Base-by-base conservation (phyloP, 1,284 basidiomycete species). In the Salmacisia buchloeana region DNA sequence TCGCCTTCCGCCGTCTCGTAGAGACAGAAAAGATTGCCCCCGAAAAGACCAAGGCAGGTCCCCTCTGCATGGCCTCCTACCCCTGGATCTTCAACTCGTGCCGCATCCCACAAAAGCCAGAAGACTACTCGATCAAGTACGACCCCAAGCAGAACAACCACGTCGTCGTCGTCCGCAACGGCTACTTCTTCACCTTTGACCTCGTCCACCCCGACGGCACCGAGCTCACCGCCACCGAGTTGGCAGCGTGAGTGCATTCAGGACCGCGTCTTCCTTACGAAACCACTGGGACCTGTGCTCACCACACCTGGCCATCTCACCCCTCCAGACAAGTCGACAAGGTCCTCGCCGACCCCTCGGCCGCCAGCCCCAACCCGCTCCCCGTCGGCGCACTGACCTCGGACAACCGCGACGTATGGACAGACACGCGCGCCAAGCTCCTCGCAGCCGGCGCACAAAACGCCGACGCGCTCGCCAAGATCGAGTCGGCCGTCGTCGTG, bases 81-180 rank as follows among this genome's bases (percentile, higher is more conserved):
- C 85, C 91, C 86, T 90, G 91, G 91, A 92, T 94, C 88, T 94
- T 98, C 86, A 96, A 97, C 81, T 84, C 92, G 3, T 87, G 85
- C 49, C 88, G 94, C 31, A 89, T 93, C 79, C 96, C 94, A 2
- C 85, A 84, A 62, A 88, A 89, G 71, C 89, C 90, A 0, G 86
- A 88, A 7, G 94, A 98, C 79, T 89, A 87, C 0, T 91, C 92
- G 3, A 82, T 82, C 65, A 93, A 93, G 80, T 94, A 91, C 80
- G 87, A 91, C 71, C 83, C 89, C 4, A 80, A 83, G 56, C 81
- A 83, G 25, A 85, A 97, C 82, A 90, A 96, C 76, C 92, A 96
- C 80, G 85, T 97, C 75, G 87, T 94, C 29, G 92, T 97, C 59
- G 81, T 94, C 21, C 86, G 92, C 66, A 94, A 94, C 82, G 93